Conservation (phyloP, 495 filamentous ascomycete species). For the Pseudoneurospora amorphoporcata region DNA sequence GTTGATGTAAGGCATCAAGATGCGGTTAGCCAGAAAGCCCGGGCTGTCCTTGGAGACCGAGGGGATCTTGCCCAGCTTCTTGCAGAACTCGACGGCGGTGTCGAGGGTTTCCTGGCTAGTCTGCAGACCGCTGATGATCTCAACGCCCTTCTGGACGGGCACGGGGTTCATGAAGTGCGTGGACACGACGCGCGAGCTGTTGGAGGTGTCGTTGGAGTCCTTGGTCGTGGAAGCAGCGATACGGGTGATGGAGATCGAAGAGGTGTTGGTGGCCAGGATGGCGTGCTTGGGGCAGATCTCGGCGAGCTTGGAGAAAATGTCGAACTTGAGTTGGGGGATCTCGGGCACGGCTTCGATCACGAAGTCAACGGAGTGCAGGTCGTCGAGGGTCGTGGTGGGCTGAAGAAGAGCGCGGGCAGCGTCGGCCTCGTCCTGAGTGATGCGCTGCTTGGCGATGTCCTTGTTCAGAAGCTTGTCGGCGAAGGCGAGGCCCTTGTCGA, state of each 20-base stretch:
- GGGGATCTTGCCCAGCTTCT: constrained; percentile 86
- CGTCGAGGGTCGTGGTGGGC: constrained; percentile 63
- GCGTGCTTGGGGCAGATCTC: constrained; percentile 76
- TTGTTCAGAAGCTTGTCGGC: constrained; percentile 93
- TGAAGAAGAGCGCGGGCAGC: constrained; percentile 55
- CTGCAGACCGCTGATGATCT: constrained; percentile 91
- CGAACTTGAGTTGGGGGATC: constrained; percentile 74
- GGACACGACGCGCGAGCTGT: constrained; percentile 78
- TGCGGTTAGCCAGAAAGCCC: constrained; percentile 92
- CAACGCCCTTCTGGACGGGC: constrained; percentile 91
- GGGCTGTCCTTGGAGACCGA: constrained; percentile 81
- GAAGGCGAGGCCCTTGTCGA: constrained; percentile 87
- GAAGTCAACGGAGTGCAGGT: constrained; percentile 82
- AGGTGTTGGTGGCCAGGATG: constrained; percentile 94
- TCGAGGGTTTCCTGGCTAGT: constrained; percentile 74
- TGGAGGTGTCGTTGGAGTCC: constrained; percentile 65
- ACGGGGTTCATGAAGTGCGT: constrained; percentile 99
- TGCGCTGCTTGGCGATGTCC: constrained; percentile 73
- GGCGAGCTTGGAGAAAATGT: constrained; percentile 79
- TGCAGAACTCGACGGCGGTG: constrained; percentile 76
- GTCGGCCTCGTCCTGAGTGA: constrained; percentile 70
- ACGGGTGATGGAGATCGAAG: constrained; percentile 91
- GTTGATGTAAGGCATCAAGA: constrained; percentile 99
- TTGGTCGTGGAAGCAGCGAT: constrained; percentile 71
- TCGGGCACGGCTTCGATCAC: constrained; percentile 97